Conservation (phyloP, 2,329 filamentous ascomycete species). For the Cytospora piceae region DNA sequence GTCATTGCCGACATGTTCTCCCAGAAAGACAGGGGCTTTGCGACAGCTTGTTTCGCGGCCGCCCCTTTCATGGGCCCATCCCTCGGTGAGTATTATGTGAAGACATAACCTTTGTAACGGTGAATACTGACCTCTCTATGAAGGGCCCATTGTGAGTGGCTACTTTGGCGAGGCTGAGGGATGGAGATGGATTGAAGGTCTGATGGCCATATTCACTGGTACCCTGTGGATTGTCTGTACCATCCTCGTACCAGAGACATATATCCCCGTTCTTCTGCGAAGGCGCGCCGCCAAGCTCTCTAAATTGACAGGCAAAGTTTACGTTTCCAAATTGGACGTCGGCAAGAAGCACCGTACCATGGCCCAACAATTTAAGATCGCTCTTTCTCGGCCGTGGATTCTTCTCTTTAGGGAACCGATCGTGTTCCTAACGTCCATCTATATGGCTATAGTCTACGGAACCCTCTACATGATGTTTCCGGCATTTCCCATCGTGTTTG, state of each 20-base stretch:
- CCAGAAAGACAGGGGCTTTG: slow-evolving; percentile 56
- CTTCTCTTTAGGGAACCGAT: slow-evolving; percentile 71
- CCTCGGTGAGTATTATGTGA: slow-evolving; percentile 39
- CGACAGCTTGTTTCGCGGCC: slow-evolving; percentile 66
- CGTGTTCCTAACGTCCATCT: slow-evolving; percentile 25
- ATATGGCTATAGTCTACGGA: slow-evolving; percentile 34
- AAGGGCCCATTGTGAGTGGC: slow-evolving; percentile 65
- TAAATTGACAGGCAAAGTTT: slow-evolving; percentile 57
- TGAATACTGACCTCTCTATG: slow-evolving; percentile 3
- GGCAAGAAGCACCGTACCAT: slow-evolving; percentile 44
- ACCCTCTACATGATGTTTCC: slow-evolving; percentile 51
- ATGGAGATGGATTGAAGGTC: slow-evolving; percentile 72
- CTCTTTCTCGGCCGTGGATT: slow-evolving; percentile 67
- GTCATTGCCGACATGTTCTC: slow-evolving; percentile 66
- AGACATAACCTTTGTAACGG: no score
- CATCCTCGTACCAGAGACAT: slow-evolving; percentile 62
- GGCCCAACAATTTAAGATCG: slow-evolving; percentile 58
- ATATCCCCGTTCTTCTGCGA: slow-evolving; percentile 61
- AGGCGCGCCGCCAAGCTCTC: slow-evolving; percentile 56
- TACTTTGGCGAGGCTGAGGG: slow-evolving; percentile 67
- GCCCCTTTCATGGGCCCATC: slow-evolving; percentile 69
- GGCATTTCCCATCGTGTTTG: slow-evolving; percentile 69
- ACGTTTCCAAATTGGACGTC: slow-evolving; percentile 56
- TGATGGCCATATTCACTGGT: slow-evolving; percentile 67
- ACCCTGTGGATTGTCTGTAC: slow-evolving; percentile 59